A percentile compares a stretch with the other conserved stretches of the same genome.
phyloP scores from a whole-genome alignment of 257 asterid genomes.

The Gentiana straminea region DNA sequence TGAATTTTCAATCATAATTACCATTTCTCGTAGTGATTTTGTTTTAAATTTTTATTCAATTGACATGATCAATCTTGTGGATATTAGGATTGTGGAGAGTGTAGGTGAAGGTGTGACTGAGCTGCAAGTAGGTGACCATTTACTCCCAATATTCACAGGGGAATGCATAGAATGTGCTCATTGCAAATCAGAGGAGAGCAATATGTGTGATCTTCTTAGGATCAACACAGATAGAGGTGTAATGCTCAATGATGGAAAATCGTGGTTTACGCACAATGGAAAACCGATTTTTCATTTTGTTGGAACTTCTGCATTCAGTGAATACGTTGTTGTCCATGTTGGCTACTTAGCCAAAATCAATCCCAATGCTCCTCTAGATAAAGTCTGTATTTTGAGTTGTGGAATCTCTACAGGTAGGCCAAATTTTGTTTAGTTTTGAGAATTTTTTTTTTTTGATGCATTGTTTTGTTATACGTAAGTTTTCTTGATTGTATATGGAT shows the following conservation, averaged over 20 bases:
- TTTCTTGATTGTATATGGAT: neutral
- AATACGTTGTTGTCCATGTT: conserved; percentile 65
- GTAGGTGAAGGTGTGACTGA: conserved; percentile 77
- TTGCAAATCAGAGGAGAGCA: conserved; percentile 64
- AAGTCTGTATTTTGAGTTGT: conserved; percentile 69
- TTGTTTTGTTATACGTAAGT: neutral
- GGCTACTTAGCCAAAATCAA: conserved; percentile 71
- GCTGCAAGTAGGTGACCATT: conserved; percentile 60
- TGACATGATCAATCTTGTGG: neutral
- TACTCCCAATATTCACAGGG: conserved; percentile 74
- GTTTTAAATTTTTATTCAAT: too few relatives aligned
- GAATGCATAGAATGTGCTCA: conserved; percentile 71
- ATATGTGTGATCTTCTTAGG: conserved; percentile 73
- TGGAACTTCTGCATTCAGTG: conserved; percentile 72
- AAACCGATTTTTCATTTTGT: conserved; percentile 66
- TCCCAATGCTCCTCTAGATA: conserved; percentile 71
- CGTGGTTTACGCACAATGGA: conserved; percentile 63
- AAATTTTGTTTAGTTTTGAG: neutral
- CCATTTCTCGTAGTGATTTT: too few relatives aligned
- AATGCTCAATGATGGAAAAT: conserved; percentile 47
- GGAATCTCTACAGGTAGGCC: conserved; percentile 72
- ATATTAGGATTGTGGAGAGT: conserved; percentile 64
- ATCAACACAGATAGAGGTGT: conserved; percentile 65
- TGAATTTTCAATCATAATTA: neutral
- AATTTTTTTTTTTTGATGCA: neutral